Evolutionary conservation across 73 alveolate genomes (phyloP).

Genomic region (Paramecium sonneborni): DNA sequence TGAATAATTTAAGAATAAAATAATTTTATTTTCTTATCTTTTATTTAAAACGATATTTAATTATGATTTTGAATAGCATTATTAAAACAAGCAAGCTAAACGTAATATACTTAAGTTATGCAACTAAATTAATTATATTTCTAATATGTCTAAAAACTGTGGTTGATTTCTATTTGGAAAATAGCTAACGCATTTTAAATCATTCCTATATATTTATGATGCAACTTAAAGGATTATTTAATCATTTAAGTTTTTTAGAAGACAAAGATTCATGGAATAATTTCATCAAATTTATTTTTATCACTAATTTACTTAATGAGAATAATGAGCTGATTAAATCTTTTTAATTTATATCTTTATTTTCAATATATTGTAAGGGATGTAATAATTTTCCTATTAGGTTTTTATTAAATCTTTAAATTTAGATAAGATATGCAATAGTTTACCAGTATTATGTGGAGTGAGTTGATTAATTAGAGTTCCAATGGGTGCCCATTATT

Average conservation of each 20-base stretch:
- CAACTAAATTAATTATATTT: not conserved
- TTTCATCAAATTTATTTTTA: not conserved
- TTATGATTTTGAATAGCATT: not conserved
- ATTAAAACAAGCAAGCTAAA: not conserved
- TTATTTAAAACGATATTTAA: not conserved
- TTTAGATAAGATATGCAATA: slow-evolving; percentile 1
- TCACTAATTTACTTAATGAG: not conserved
- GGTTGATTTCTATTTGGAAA: not conserved
- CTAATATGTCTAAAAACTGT: not conserved
- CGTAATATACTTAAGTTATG: not conserved
- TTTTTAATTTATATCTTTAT: not conserved
- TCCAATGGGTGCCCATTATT: not conserved
- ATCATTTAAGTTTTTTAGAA: not conserved
- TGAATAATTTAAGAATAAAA: not conserved
- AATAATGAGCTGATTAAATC: not conserved
- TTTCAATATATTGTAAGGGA: not conserved
- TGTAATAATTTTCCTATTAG: not conserved
- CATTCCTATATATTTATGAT: not conserved
- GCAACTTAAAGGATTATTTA: not conserved
- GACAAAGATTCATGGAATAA: not conserved
- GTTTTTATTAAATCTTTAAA: slow-evolving; percentile 12
- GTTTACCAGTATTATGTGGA: not conserved
- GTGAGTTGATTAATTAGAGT: not conserved
- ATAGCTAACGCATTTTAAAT: not conserved
- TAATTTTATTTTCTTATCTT: not conserved